phyloP scores from a whole-genome alignment of 179 eudicot genomes.

The Actinidia polygama region DNA sequence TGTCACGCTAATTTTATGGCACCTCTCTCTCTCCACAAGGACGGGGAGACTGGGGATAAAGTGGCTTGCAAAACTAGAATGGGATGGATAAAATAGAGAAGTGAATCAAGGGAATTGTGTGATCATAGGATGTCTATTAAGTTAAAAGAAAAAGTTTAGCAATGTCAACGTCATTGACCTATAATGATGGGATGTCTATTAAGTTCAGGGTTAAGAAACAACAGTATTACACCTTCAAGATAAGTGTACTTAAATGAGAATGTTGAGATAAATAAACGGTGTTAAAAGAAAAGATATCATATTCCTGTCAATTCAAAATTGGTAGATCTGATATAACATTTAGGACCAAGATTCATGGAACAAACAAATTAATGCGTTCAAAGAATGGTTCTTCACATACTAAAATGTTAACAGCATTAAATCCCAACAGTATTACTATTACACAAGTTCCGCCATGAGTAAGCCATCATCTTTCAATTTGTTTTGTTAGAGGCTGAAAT shows the following conservation, averaged over 20 bases:
- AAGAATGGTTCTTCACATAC: background rate
- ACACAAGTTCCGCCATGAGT: background rate
- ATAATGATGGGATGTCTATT: background rate
- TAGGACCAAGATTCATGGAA: background rate
- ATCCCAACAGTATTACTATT: background rate
- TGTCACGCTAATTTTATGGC: background rate
- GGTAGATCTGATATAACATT: background rate
- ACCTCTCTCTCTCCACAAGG: background rate
- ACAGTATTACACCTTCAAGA: background rate
- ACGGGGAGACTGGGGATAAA: background rate
- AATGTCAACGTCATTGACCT: background rate
- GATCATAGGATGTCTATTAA: background rate
- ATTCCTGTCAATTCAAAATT: background rate
- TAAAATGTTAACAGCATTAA: background rate
- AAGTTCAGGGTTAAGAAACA: background rate
- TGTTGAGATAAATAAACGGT: background rate
- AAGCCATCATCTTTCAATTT: slow-evolving; percentile 8
- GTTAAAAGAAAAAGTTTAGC: background rate
- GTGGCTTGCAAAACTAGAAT: background rate
- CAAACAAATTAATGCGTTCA: background rate
- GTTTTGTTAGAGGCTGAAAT: slow-evolving; percentile 6
- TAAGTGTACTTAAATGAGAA: background rate
- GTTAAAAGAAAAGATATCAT: background rate
- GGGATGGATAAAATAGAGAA: background rate
- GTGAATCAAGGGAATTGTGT: background rate